phyloP scores from a whole-genome alignment of 805 yeast species.

The Yarrowia sp. region DNA sequence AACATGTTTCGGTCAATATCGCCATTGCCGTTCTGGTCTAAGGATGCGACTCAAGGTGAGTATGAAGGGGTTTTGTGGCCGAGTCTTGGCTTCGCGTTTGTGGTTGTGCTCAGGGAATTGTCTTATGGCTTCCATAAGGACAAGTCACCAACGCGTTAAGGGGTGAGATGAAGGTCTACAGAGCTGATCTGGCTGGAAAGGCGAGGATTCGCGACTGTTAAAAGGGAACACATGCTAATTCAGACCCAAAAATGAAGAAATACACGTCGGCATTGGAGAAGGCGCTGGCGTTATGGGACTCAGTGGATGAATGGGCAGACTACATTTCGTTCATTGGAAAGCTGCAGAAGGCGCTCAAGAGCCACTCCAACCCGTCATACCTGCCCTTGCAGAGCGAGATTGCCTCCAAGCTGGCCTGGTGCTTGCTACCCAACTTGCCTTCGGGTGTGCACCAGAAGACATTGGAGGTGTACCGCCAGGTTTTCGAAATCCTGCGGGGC shows the following conservation, averaged over 20 bases:
- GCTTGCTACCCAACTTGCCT: conserved; percentile 78
- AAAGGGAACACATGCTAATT: not conserved
- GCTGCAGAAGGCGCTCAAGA: conserved; percentile 67
- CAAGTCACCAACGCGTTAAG: not conserved
- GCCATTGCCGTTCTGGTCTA: conserved; percentile 30
- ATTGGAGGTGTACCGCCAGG: conserved; percentile 66
- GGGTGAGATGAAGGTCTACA: not conserved
- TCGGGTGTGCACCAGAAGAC: conserved; percentile 95
- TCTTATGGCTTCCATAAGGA: no score
- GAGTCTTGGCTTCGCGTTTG: no score
- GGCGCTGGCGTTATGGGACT: conserved; percentile 71
- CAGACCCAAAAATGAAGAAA: conserved; percentile 63
- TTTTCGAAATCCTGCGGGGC: conserved; percentile 60
- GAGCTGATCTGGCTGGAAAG: not conserved
- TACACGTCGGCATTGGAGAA: conserved; percentile 66
- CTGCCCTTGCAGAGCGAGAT: conserved; percentile 69
- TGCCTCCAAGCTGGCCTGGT: conserved; percentile 69
- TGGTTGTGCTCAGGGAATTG: no score
- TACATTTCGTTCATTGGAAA: conserved; percentile 85
- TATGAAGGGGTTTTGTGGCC: no score
- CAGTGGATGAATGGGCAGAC: conserved; percentile 96
- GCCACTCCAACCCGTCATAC: conserved; percentile 44
- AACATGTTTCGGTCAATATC: conserved; percentile 31
- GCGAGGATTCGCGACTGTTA: not conserved
- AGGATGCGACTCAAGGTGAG: conserved; percentile 28